Base-by-base conservation (phyloP, 2,329 filamentous ascomycete genomes). In the Aspergillus sp. region DNA sequence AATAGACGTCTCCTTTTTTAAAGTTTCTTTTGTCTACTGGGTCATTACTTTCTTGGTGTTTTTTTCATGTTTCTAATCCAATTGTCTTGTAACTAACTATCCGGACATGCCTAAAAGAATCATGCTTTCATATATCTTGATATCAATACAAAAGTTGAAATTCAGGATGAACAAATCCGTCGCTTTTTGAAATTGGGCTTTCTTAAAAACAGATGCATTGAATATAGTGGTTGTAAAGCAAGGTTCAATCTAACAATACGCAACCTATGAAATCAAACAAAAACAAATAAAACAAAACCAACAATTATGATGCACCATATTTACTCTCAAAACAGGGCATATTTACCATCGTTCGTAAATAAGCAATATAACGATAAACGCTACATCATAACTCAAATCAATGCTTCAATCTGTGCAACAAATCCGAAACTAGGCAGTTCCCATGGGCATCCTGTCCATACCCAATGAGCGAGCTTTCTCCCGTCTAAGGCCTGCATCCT, bases 401-500 rank as follows among this genome's bases (percentile, higher is more conserved):
- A 27, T 38, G 36, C 11, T 28, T 29, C 27, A 35, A 10, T 31
- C 35, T 12, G 35, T 40, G 39, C 40, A 11, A 30, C 19, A 19
- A 45, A 42, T 29, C 10, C 13, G 29, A 31, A 35, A 35, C 38
- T 50, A 62, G 45, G 58, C 59, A 13, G 50, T 37, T 3, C 58
- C 58, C 36, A 53, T 39, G n/a, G 58, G 56, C 47, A 59, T 56
- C 27, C 48, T 47, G 34, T 59, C 52, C 37, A 43, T 39, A 1
- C 50, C 53, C 53, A 53, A 54, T 31, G 51, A 45, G 38, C 51
- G 53, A 7, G 56, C 45, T 40, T 55, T 49, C 37, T 67, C 61
- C 10, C 57, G 53, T 32, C 63, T 47, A 47, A 65, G 43, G 12
- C 47, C 62, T n/a, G 63, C 65, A 53, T 69, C 66, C 41, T 69